phyloP scores from a whole-genome alignment of 441 rosid species.

The Manihot esculenta region DNA sequence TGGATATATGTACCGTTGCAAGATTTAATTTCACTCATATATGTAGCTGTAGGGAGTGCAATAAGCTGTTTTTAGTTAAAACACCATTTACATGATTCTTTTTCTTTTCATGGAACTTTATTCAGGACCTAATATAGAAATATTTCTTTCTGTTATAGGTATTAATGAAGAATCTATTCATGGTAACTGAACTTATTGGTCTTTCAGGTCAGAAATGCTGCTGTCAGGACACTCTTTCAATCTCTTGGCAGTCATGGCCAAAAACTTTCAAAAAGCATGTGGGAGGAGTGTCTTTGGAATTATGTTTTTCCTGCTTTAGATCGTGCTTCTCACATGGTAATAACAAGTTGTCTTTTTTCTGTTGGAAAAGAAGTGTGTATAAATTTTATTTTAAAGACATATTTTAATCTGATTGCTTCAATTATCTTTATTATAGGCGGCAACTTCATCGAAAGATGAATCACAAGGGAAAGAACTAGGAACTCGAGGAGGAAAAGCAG shows the following conservation, averaged over 20 bases:
- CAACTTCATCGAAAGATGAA: constrained; percentile 98
- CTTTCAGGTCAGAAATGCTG: constrained; percentile 94
- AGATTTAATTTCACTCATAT: neutral
- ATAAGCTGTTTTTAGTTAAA: neutral
- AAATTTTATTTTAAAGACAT: constrained; percentile 22
- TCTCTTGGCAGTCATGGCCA: constrained; percentile 96
- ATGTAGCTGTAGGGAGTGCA: neutral
- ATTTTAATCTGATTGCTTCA: constrained; percentile 18
- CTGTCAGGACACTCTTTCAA: constrained; percentile 95
- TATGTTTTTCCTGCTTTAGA: constrained; percentile 90
- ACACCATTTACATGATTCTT: neutral
- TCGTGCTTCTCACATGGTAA: constrained; percentile 94
- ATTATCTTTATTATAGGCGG: constrained; percentile 62
- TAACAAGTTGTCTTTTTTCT: constrained; percentile 6
- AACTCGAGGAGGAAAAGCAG: constrained; percentile 93
- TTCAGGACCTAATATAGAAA: neutral
- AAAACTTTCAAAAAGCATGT: constrained; percentile 88
- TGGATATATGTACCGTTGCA: neutral
- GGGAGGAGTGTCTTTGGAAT: constrained; percentile 99
- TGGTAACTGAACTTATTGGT: neutral
- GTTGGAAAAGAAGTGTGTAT: neutral
- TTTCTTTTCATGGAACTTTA: constrained; percentile 8
- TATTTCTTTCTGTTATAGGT: neutral
- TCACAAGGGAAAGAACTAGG: constrained; percentile 99
- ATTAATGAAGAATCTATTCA: neutral